A percentile compares a stretch with the other conserved stretches of the same genome.
Conservation (phyloP, 2,329 filamentous ascomycete genomes). For the Epichloe sibirici region DNA sequence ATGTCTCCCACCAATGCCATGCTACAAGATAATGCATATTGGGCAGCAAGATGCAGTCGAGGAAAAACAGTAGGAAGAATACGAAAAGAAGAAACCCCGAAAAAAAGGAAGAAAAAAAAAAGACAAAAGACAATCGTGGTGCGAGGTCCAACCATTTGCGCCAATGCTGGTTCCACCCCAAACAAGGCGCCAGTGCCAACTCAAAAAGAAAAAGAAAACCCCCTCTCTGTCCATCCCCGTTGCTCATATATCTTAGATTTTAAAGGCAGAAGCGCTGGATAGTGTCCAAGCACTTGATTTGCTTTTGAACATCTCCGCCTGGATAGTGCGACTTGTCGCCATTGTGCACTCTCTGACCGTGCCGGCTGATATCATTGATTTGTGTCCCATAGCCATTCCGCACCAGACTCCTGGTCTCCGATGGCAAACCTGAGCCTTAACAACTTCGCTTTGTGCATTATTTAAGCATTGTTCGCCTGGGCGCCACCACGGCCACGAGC, state of each 20-base stretch:
- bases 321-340: neutral
- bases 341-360: neutral
- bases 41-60: conserved; percentile 11
- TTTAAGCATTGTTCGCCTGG: conserved; percentile 40
- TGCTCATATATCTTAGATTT: neutral
- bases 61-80: conserved; percentile 2
- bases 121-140: conserved; percentile 6
- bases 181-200: conserved; percentile 22
- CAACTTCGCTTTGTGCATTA: neutral
- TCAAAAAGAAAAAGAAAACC: conserved; percentile 10
- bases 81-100: conserved; percentile 3
- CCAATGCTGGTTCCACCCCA: conserved; percentile 11
- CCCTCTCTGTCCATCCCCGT: conserved; percentile 13
- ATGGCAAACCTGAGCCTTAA: neutral
- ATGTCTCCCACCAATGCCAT: neutral
- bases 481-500: conserved; percentile 51
- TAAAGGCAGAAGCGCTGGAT: neutral
- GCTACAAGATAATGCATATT: conserved; percentile 8
- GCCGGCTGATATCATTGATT: neutral
- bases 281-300: neutral
- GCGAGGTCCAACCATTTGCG: conserved; percentile 10
- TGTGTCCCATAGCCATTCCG: neutral
- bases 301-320: no score
- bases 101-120: conserved; percentile 1
- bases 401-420: neutral